Conservation (phyloP, 192 early-diverging fungal genomes). For the Coemansia sp. region DNA sequence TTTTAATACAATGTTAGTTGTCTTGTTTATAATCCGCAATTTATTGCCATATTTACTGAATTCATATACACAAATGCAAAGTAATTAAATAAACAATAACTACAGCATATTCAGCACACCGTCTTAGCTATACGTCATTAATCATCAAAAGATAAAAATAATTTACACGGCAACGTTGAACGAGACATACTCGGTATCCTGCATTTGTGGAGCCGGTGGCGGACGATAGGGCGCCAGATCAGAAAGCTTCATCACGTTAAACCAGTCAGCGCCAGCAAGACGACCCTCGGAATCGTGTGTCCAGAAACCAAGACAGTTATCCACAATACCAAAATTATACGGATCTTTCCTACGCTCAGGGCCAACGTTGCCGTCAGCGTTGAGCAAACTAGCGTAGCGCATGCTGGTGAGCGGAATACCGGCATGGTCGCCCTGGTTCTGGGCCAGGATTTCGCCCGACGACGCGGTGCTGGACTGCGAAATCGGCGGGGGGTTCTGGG, state of each 20-base stretch:
- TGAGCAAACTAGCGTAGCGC: conserved; percentile 12
- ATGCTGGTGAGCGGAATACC: conserved; percentile 32
- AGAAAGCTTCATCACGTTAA: conserved; percentile 30
- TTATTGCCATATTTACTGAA: no score
- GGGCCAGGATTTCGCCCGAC: conserved; percentile 28
- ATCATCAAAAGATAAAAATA: no score
- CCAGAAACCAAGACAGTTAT: conserved; percentile 89
- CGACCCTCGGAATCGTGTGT: conserved; percentile 56
- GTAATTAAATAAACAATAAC: no score
- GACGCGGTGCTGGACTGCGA: conserved; percentile 24
- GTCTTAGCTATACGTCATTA: no score
- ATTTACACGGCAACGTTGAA: conserved; percentile 5
- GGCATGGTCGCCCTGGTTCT: conserved; percentile 18
- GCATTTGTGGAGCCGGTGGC: conserved; percentile 22
- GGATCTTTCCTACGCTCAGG: conserved; percentile 52
- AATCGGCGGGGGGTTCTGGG: conserved; percentile 30
- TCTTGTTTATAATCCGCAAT: no score
- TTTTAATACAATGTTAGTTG: no score
- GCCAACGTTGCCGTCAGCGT: conserved; percentile 13
- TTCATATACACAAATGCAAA: no score
- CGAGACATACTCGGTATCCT: conserved; percentile 11
- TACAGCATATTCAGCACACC: no score
- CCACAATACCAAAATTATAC: conserved; percentile 74
- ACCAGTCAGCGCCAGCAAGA: conserved; percentile 64
- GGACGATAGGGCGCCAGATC: conserved; percentile 44